These are phyloP conservation scores for Patellifolia procumbens DNA, from an alignment of 179 eudicot species.

Conservation along the genomic window DNA sequence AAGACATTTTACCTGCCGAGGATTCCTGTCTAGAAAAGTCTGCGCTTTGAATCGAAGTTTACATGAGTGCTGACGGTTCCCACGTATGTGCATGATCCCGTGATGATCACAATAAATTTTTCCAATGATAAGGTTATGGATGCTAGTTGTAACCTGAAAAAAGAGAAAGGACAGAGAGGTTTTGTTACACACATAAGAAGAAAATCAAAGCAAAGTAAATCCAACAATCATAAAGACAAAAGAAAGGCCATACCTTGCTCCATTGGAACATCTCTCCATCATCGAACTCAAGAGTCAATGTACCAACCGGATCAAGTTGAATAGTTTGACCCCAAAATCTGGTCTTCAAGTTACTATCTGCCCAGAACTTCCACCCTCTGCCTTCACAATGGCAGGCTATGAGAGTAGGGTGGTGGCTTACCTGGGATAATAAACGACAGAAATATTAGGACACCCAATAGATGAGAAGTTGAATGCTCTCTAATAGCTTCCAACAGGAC, in stretches of 20 bases:
- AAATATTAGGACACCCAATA: slow-evolving; percentile 6
- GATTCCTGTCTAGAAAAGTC: slow-evolving; percentile 81
- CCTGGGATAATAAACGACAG: slow-evolving; percentile 44
- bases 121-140: slow-evolving; percentile 85
- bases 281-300: slow-evolving; percentile 65
- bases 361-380: slow-evolving; percentile 90
- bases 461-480: neutral
- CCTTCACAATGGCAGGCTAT: slow-evolving; percentile 92
- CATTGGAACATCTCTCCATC: slow-evolving; percentile 87
- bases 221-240: neutral
- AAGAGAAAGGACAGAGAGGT: slow-evolving; percentile 1
- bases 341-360: slow-evolving; percentile 75
- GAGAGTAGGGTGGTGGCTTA: slow-evolving; percentile 87
- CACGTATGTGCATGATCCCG: slow-evolving; percentile 80
- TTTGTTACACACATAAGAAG: neutral
- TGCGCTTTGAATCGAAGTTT: slow-evolving; percentile 91
- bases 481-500: neutral
- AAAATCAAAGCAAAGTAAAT: neutral
- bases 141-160: slow-evolving; percentile 82
- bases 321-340: slow-evolving; percentile 90
- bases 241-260: slow-evolving; percentile 62
- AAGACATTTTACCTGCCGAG: slow-evolving; percentile 65
- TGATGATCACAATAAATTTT: slow-evolving; percentile 89
- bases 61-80: slow-evolving; percentile 81
- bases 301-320: slow-evolving; percentile 89